These are phyloP conservation scores for Penicillium longicatenatum DNA, from an alignment of 495 filamentous ascomycete species.

Conservation along the genomic window DNA sequence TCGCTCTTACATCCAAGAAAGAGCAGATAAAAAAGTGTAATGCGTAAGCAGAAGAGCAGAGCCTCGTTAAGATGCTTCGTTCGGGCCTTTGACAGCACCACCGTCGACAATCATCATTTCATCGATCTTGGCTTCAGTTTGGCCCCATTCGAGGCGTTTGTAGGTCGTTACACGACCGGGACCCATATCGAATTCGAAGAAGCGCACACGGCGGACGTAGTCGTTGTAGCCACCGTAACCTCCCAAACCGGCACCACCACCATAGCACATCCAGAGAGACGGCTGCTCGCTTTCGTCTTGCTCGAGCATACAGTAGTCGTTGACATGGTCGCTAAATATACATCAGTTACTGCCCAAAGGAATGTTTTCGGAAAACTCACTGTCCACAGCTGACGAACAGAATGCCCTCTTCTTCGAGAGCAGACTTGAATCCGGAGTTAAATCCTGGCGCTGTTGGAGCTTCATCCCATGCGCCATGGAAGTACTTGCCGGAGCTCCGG, in stretches of 20 bases:
- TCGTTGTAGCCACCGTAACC: conserved; percentile 90
- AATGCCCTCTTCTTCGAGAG: conserved; percentile 79
- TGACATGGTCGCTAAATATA: conserved; percentile 76
- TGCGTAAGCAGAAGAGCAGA: conserved; percentile 11
- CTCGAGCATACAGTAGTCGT: conserved; percentile 87
- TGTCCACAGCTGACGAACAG: conserved; percentile 89
- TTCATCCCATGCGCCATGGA: conserved; percentile 71
- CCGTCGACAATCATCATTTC: conserved; percentile 87
- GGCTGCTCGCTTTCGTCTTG: conserved; percentile 51
- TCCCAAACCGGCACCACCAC: conserved; percentile 83
- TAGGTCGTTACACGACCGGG: conserved; percentile 84
- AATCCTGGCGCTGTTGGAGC: conserved; percentile 79
- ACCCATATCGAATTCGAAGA: conserved; percentile 93
- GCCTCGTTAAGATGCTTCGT: conserved; percentile 16
- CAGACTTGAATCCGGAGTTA: conserved; percentile 87
- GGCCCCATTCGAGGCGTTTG: conserved; percentile 85
- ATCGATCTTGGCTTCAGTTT: conserved; percentile 70
- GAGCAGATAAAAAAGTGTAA: conserved; percentile 13
- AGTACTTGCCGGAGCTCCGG: conserved; percentile 47
- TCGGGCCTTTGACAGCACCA: conserved; percentile 56
- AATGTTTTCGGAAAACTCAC: conserved; percentile 48
- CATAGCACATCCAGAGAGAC: conserved; percentile 98
- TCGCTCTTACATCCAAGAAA: conserved; percentile 6
- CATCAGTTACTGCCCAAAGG: conserved; percentile 9
- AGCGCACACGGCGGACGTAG: conserved; percentile 78